Conservation (phyloP, 495 filamentous ascomycete species). For the Penicillium herquei region DNA sequence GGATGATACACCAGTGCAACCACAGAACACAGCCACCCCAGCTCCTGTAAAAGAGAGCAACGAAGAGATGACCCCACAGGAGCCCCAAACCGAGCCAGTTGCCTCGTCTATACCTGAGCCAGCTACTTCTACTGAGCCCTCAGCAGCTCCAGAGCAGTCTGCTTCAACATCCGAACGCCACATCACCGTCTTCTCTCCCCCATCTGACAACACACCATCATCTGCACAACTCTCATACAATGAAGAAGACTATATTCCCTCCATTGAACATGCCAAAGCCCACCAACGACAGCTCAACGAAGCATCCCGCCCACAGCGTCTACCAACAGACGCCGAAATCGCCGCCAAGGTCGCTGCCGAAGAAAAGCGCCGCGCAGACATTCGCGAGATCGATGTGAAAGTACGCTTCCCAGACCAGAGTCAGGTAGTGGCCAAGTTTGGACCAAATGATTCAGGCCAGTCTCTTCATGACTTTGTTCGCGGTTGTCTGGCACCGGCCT, state of each 20-base stretch:
- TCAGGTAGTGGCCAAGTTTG: slow-evolving; percentile 63
- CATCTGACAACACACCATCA: slow-evolving; percentile 66
- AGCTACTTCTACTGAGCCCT: slow-evolving; percentile 1
- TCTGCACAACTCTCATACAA: slow-evolving; percentile 65
- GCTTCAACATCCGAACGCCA: slow-evolving; percentile 39
- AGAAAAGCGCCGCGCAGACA: slow-evolving; percentile 57
- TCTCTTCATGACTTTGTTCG: slow-evolving; percentile 68
- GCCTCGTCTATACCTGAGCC: slow-evolving; percentile 15
- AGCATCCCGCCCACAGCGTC: slow-evolving; percentile 63
- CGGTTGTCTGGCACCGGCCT: slow-evolving; percentile 34
- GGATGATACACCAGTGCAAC: slow-evolving; percentile 25
- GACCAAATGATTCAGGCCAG: slow-evolving; percentile 59
- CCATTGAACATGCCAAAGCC: slow-evolving; percentile 77
- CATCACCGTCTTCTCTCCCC: slow-evolving; percentile 73
- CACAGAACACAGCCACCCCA: slow-evolving; percentile 9
- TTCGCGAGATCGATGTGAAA: slow-evolving; percentile 71
- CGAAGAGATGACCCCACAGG: slow-evolving; percentile 3
- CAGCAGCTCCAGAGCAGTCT: slow-evolving; percentile 24
- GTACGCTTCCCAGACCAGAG: slow-evolving; percentile 85
- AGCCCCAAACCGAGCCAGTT: not conserved
- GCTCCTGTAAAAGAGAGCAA: slow-evolving; percentile 13
- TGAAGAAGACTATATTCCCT: slow-evolving; percentile 77
- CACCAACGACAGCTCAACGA: slow-evolving; percentile 72
- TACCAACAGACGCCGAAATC: slow-evolving; percentile 51
- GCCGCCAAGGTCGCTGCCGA: slow-evolving; percentile 48